A percentile compares a stretch with the other conserved stretches of the same genome.
These are phyloP conservation scores for Monosporascus sp. DNA, from an alignment of 2,329 filamentous ascomycete species.

Conservation along the genomic window DNA sequence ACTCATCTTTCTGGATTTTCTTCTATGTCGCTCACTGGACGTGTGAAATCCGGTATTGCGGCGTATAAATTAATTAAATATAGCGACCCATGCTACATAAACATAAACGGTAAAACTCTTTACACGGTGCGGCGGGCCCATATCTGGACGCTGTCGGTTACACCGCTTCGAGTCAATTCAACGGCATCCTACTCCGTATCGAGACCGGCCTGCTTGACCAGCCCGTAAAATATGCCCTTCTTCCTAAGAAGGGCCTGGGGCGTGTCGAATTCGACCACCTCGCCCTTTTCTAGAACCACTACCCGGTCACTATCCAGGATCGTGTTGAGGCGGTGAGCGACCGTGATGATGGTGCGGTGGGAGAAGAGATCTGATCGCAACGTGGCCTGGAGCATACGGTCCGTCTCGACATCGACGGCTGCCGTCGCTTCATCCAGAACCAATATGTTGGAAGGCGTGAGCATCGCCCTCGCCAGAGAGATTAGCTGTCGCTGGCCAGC, in stretches of 20 bases:
- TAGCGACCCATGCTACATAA: too few relatives aligned
- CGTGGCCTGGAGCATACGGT: slow-evolving; percentile 60
- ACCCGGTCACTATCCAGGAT: slow-evolving; percentile 87
- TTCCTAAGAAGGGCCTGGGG: slow-evolving; percentile 71
- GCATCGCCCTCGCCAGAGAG: slow-evolving; percentile 84
- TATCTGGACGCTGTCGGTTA: neutral
- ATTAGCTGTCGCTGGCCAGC: slow-evolving; percentile 93
- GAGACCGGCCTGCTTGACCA: slow-evolving; percentile 88
- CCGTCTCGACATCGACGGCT: slow-evolving; percentile 62
- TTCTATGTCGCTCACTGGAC: too few relatives aligned
- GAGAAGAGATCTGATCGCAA: slow-evolving; percentile 65
- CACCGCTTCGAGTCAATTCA: neutral
- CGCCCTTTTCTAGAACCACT: slow-evolving; percentile 85
- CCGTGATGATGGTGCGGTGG: slow-evolving; percentile 95
- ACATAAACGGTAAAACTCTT: neutral
- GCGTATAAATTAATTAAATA: too few relatives aligned
- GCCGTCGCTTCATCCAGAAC: slow-evolving; percentile 96
- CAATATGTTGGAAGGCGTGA: slow-evolving; percentile 94
- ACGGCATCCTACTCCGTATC: slow-evolving; percentile 35
- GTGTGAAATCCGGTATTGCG: too few relatives aligned
- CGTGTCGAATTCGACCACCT: slow-evolving; percentile 88
- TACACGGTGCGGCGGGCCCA: neutral
- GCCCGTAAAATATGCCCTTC: slow-evolving; percentile 77
- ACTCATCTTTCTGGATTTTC: too few relatives aligned
- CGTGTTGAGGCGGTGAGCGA: slow-evolving; percentile 96